Base-by-base conservation (phyloP, 345 rosid species). In the Hibiscus syriacus region DNA sequence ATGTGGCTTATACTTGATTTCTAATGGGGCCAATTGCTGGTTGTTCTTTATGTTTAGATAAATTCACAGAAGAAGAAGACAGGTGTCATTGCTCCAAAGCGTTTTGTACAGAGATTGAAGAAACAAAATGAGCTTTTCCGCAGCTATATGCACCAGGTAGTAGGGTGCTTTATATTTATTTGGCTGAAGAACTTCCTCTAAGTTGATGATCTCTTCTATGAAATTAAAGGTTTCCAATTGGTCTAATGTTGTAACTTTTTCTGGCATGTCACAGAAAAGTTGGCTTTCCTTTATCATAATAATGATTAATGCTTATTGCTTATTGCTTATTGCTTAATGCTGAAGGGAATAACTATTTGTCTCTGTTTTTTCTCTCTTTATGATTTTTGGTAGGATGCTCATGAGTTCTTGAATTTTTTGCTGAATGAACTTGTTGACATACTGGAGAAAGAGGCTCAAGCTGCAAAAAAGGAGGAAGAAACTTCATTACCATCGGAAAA, bases 31-130 rank as follows among this genome's bases (percentile, higher is more conserved):
- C 62, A 55, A 70, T 48, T 17, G 22, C 61, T 75, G 55, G 20
- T 69, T 72, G 16, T 70, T 73, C 64, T 20, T 57, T 64, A 43
- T 71, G 38, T 76, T 61, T 77, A 95, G 98, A 95, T 95, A 90
- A 88, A 89, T 80, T 88, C 87, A 22, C 98, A 95, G 82, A 95
- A 95, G 90, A 95, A 95, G 90, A 95, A 95, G 83, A 95, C 99
- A 0, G 98, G 99, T 69, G 97, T 95, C 65, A 87, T 95, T 84
- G 90, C 99, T 39, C 99, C 98, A 56, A 95, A 92, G 82, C 88
- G 99, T 57, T 95, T 95, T 61, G 96, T 95, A 50, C 98, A 95
- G 74, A 85, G 99, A 78, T 80, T 95, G 85, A 95, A 95, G 83
- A 95, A 95, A 80, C 99, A 95, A 78, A 95, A 95, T 77, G 99